phyloP scores from a whole-genome alignment of 768 basidiomycete genomes.

The Asterophora parasitica region DNA sequence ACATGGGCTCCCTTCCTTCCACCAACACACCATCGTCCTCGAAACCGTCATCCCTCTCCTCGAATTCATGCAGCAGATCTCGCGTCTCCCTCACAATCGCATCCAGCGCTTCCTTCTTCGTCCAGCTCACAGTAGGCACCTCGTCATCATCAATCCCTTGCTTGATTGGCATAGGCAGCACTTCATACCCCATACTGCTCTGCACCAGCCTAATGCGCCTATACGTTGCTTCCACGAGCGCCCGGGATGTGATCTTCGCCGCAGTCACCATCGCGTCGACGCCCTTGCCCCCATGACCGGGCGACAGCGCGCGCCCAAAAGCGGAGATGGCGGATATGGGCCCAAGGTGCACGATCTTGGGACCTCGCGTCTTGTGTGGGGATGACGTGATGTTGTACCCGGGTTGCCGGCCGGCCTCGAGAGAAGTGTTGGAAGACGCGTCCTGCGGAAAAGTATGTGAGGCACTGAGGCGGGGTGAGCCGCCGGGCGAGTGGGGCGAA shows the following conservation, averaged over 20 bases:
- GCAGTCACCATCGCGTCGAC: slow-evolving; percentile 28
- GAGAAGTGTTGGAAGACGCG: slow-evolving; percentile 13
- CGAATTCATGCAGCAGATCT: slow-evolving; percentile 58
- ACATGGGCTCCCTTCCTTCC: slow-evolving; percentile 7
- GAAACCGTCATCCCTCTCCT: slow-evolving; percentile 25
- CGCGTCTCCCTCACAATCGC: slow-evolving; percentile 51
- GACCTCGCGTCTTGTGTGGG: slow-evolving; percentile 32
- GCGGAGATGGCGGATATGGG: slow-evolving; percentile 37
- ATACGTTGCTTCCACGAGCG: slow-evolving; percentile 55
- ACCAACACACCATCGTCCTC: slow-evolving; percentile 28
- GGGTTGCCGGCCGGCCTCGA: slow-evolving; percentile 31
- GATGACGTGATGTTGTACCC: slow-evolving; percentile 36
- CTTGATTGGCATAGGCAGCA: slow-evolving; percentile 40
- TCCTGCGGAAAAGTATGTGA: slow-evolving; percentile 26
- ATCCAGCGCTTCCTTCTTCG: slow-evolving; percentile 45
- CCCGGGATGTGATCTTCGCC: slow-evolving; percentile 43
- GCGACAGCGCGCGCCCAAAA: slow-evolving; percentile 28
- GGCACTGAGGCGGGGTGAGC: slow-evolving; percentile 36
- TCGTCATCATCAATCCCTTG: slow-evolving; percentile 28
- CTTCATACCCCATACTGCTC: slow-evolving; percentile 56
- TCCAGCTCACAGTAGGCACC: slow-evolving; percentile 44
- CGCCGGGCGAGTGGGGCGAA: slow-evolving; percentile 47
- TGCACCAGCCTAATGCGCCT: slow-evolving; percentile 59
- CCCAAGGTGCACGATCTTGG: slow-evolving; percentile 59
- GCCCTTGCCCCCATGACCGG: slow-evolving; percentile 19